phyloP scores from a whole-genome alignment of 2,329 filamentous ascomycete species.

The Aspergillus sp. region DNA sequence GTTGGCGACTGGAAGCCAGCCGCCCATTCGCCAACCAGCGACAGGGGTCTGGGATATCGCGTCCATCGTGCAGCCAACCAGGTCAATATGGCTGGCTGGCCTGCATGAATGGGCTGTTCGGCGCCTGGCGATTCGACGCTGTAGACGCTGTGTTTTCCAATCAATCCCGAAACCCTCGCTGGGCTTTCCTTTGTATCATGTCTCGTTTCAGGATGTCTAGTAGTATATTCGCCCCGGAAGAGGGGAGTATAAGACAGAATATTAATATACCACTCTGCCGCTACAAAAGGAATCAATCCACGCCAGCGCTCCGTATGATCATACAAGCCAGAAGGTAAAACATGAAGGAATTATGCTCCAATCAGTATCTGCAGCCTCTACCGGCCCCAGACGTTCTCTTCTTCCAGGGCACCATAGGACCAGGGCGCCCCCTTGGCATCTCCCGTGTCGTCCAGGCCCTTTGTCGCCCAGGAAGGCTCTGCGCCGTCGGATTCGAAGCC shows the following conservation, averaged over 20 bases:
- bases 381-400: slow-evolving; percentile 29
- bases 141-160: too few relatives aligned
- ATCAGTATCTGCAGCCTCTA: slow-evolving; percentile 7
- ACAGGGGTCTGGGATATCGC: not conserved
- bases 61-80: not conserved
- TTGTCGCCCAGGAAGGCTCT: not conserved
- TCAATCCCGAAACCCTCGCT: too few relatives aligned
- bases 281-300: not conserved
- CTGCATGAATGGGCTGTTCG: not conserved
- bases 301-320: not conserved
- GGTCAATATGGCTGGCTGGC: not conserved
- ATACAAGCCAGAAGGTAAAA: not conserved
- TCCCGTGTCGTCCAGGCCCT: slow-evolving; percentile 4
- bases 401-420: slow-evolving; percentile 25
- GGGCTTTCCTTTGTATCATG: not conserved
- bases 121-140: not conserved
- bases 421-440: slow-evolving; percentile 12
- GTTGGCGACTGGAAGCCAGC: too few relatives aligned
- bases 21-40: not conserved
- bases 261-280: not conserved
- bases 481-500: slow-evolving; percentile 1
- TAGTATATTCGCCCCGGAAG: not conserved
- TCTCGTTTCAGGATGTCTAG: not conserved
- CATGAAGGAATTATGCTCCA: not conserved
- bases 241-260: not conserved